These are phyloP conservation scores for Thermomucor indicae-seudaticae DNA, from an alignment of 371 early-diverging fungal genomes.

Conservation along the genomic window DNA sequence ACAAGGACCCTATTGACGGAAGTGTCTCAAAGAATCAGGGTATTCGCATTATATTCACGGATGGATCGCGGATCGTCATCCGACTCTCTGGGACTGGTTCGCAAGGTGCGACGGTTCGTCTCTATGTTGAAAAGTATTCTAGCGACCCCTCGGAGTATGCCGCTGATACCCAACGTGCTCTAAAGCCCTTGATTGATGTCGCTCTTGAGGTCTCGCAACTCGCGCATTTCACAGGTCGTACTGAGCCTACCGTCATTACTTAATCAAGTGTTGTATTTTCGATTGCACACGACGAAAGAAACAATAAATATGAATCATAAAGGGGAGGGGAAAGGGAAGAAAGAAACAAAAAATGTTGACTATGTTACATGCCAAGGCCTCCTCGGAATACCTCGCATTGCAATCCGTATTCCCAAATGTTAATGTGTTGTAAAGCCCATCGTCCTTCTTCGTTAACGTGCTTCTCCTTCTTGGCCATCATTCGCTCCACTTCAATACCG, in stretches of 20 bases:
- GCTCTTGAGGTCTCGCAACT: constrained; percentile 79
- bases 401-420: constrained; percentile 26
- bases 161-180: constrained; percentile 74
- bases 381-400: constrained; percentile 39
- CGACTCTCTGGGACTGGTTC: constrained; percentile 95
- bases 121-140: constrained; percentile 93
- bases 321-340: too few species aligned
- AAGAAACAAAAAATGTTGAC: too few species aligned
- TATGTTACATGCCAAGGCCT: constrained; percentile 16
- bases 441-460: constrained; percentile 32
- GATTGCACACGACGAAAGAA: neutral
- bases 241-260: constrained; percentile 92
- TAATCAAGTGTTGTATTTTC: constrained; percentile 29
- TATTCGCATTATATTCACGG: constrained; percentile 83
- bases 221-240: constrained; percentile 81
- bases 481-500: constrained; percentile 23
- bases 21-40: constrained; percentile 90
- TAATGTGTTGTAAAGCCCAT: constrained; percentile 30
- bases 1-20: constrained; percentile 91
- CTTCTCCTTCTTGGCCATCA: constrained; percentile 18
- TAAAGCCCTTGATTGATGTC: constrained; percentile 84
- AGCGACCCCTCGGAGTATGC: constrained; percentile 56
- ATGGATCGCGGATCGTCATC: constrained; percentile 89
- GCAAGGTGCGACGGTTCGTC: constrained; percentile 93
- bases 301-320: neutral